phyloP scores from a whole-genome alignment of 2,329 filamentous ascomycete species.

The Nemania diffusa region DNA sequence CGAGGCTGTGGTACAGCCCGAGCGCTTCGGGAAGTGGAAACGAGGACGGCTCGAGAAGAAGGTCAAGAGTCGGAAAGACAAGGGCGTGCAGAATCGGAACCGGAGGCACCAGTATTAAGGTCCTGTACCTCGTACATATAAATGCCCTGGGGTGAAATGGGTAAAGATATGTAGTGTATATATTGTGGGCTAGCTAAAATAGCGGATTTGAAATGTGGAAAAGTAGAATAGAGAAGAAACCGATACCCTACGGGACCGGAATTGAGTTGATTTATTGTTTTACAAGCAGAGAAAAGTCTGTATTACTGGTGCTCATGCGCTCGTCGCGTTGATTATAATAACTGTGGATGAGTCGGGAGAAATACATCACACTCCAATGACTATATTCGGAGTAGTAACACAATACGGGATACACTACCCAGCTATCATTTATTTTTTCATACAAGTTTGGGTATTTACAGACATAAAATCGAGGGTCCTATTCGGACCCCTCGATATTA shows the following conservation, averaged over 20 bases:
- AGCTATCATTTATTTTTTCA: background rate
- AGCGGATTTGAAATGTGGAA: background rate
- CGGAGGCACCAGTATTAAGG: conserved; percentile 75
- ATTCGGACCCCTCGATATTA: background rate
- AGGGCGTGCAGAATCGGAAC: conserved; percentile 76
- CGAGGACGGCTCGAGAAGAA: conserved; percentile 85
- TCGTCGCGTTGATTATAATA: background rate
- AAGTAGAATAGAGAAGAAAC: conserved; percentile 7
- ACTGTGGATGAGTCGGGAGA: background rate
- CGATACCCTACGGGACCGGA: conserved; percentile 17
- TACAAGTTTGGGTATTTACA: background rate
- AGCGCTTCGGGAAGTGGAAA: conserved; percentile 81
- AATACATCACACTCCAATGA: background rate
- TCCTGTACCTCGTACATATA: conserved; percentile 41
- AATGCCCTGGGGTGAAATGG: background rate
- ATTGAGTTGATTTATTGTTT: background rate
- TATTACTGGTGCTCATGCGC: background rate
- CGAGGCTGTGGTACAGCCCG: conserved; percentile 84
- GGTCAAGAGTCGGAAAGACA: conserved; percentile 83
- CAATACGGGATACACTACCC: background rate
- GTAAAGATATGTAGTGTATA: conserved; percentile 14
- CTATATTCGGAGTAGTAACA: background rate
- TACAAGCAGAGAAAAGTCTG: background rate
- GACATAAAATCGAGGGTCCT: too few relatives aligned
- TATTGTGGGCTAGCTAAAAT: conserved; percentile 4